phyloP scores from a whole-genome alignment of 2,329 filamentous ascomycete species.

The Chrysosporium keratinophilum region DNA sequence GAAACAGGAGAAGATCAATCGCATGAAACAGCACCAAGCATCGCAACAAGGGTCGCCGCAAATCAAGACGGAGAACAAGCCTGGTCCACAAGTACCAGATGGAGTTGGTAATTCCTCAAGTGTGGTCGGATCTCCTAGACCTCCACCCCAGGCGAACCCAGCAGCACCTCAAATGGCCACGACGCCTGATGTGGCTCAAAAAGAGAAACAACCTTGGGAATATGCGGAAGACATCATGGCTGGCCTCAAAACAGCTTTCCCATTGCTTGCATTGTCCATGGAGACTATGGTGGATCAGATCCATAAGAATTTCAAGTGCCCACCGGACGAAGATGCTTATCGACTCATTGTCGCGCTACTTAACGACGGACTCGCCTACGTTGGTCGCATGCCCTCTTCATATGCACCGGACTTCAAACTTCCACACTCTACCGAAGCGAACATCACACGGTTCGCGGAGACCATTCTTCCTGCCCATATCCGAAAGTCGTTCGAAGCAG shows the following conservation, averaged over 20 bases:
- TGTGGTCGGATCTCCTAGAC: constrained; percentile 26
- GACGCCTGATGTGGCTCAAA: constrained; percentile 26
- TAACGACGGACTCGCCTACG: constrained; percentile 89
- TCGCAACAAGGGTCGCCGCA: constrained; percentile 34
- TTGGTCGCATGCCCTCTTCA: constrained; percentile 72
- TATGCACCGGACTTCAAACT: constrained; percentile 89
- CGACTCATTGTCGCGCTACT: constrained; percentile 92
- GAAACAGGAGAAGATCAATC: constrained; percentile 48
- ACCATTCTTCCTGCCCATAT: constrained; percentile 92
- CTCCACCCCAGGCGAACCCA: background rate
- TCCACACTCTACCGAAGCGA: constrained; percentile 79
- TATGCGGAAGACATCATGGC: constrained; percentile 93
- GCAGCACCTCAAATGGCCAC: constrained; percentile 18
- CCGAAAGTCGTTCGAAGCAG: constrained; percentile 89
- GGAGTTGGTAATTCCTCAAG: constrained; percentile 30
- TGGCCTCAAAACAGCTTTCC: constrained; percentile 92
- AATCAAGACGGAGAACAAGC: constrained; percentile 25
- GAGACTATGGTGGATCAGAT: constrained; percentile 99
- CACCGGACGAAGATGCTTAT: constrained; percentile 95
- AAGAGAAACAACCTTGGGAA: constrained; percentile 68
- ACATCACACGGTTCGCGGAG: constrained; percentile 93
- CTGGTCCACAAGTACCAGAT: constrained; percentile 14
- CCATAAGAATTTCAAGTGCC: constrained; percentile 97
- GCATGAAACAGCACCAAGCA: constrained; percentile 53
- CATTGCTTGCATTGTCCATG: constrained; percentile 90